A percentile compares a stretch with the other conserved stretches of the same genome.
phyloP scores from a whole-genome alignment of 495 filamentous ascomycete genomes.

The Lophium mytilinum region DNA sequence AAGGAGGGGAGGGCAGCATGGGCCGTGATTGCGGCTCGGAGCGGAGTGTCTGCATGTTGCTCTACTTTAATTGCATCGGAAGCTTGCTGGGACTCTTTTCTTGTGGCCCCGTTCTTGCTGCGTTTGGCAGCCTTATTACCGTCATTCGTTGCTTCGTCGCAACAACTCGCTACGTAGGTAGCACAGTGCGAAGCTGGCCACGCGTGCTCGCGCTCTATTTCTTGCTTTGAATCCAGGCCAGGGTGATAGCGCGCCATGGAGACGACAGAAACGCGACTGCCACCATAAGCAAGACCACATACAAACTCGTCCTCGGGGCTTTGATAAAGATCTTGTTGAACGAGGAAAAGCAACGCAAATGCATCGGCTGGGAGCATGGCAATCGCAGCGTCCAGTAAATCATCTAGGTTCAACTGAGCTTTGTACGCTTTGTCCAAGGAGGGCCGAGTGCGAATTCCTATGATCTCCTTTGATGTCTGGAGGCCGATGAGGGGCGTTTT shows the following conservation, averaged over 20 bases:
- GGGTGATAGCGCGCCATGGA: slow-evolving; percentile 54
- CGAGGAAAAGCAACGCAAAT: slow-evolving; percentile 49
- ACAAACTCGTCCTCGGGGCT: slow-evolving; percentile 59
- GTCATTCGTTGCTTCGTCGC: slow-evolving; percentile 10
- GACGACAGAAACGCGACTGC: slow-evolving; percentile 51
- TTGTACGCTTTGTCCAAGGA: slow-evolving; percentile 42
- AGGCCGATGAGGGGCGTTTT: not conserved
- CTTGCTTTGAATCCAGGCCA: slow-evolving; percentile 36
- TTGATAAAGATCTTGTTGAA: slow-evolving; percentile 58
- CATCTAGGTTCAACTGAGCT: slow-evolving; percentile 53
- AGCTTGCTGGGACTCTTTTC: not conserved
- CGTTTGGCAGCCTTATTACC: not conserved
- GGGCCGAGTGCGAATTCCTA: slow-evolving; percentile 47
- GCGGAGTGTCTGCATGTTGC: not conserved
- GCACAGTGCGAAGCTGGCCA: slow-evolving; percentile 59
- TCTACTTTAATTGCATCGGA: not conserved
- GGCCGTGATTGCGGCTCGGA: not conserved
- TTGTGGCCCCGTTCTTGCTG: not conserved
- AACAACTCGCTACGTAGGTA: slow-evolving; percentile 37
- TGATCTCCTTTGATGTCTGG: slow-evolving; percentile 20
- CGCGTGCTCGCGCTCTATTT: slow-evolving; percentile 45
- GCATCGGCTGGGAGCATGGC: slow-evolving; percentile 50
- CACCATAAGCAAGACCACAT: slow-evolving; percentile 61
- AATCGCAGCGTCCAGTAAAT: slow-evolving; percentile 54
- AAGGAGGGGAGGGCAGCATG: not conserved